Percentiles rank a stretch among this genome's conserved stretches.
phyloP scores from a whole-genome alignment of 1,284 basidiomycete species.

The Schizophyllum amplum region DNA sequence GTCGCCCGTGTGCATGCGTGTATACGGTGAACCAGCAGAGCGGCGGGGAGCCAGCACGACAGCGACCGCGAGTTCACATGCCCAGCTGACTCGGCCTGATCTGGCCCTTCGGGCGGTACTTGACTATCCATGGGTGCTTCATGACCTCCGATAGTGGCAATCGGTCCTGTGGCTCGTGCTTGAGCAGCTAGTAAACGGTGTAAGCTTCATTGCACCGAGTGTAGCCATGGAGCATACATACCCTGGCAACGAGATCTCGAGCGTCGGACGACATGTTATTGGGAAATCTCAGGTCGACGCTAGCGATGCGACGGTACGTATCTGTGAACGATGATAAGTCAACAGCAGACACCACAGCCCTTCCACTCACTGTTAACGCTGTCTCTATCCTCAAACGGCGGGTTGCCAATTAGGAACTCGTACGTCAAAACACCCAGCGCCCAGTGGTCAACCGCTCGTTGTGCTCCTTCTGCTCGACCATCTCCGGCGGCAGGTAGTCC shows the following conservation, averaged over 20 bases:
- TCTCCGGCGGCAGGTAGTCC: conserved; percentile 97
- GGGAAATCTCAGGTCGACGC: conserved; percentile 78
- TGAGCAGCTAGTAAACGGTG: conserved; percentile 58
- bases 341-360: not conserved
- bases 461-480: conserved; percentile 90
- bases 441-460: conserved; percentile 94
- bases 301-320: conserved; percentile 81
- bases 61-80: not conserved
- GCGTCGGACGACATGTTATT: conserved; percentile 25
- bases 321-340: conserved; percentile 33
- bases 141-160: conserved; percentile 78
- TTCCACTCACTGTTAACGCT: conserved; percentile 59
- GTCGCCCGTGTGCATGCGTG: no score
- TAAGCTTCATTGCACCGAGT: no score
- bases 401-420: conserved; percentile 88
- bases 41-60: not conserved
- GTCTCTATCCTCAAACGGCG: conserved; percentile 88
- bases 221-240: no score
- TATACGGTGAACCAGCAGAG: no score
- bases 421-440: conserved; percentile 94
- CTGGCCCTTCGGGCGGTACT: conserved; percentile 41
- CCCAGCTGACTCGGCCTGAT: not conserved
- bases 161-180: conserved; percentile 79
- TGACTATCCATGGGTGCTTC: conserved; percentile 89
- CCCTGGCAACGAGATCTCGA: conserved; percentile 36